Base-by-base conservation (phyloP, 2,329 filamentous ascomycete species). In the Fusarium subtropicale region DNA sequence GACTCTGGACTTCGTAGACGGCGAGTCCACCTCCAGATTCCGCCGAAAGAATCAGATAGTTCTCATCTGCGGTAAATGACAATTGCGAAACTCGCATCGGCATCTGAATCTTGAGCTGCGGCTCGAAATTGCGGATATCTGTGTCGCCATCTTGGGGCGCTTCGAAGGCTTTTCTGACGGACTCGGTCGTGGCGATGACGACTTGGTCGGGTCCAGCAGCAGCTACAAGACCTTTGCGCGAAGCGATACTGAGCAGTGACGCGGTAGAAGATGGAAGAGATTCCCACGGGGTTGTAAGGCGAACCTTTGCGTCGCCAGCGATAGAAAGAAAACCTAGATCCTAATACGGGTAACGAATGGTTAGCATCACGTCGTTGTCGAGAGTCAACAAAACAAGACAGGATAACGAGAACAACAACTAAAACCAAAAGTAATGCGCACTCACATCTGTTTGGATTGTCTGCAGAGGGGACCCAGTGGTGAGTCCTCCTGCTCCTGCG, bases 1-100 rank as follows among this genome's bases (percentile, higher is more conserved):
- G 82, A 44, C 85, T 84, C 59, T 91, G 83, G 2, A 92, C 90
- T 57, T 94, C 89, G 76, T 97, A 98, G 4, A 97, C 91, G 6
- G 92, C 91, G 65, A 99, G 82, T 7, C 94, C 93, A 34, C 93
- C 92, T 13, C 92, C 92, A 56, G 87, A 84, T 79, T 97, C 92
- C 4, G 93, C 92, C 13, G 93, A 93, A 28, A 97, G 83, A 36
- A 97, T 87, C 64, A 99, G 83, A 72, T 91, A 93, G 72, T 88
- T 89, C 77, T 97, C 97, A 74, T 97, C 92, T n/a, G 92, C 88
- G 1, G 93, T 95, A 78, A 99, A 99, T 18, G 91, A 90, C 22
- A 99, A 85, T 78, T 99, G 96, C 13, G 93, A 97, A 56, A 97
- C 87, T 72, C 91, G 90, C 75, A 89, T 86, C 12, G 92, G 88